Evolutionary conservation across 768 basidiomycete species (phyloP).

Genomic region (Cystofilobasidium macerans): DNA sequence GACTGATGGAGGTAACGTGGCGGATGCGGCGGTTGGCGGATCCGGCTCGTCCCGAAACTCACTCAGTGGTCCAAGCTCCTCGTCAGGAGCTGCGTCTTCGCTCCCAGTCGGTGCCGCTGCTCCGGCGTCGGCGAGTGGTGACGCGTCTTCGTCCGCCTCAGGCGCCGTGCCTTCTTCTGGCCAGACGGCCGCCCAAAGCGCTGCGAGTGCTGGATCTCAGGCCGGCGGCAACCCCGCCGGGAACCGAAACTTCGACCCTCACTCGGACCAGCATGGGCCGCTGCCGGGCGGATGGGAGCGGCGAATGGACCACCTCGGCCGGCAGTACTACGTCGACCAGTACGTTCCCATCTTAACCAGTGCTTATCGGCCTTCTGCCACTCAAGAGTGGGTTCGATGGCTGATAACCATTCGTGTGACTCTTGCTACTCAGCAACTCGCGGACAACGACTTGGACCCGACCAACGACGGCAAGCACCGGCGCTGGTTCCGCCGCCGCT

Average conservation of each 20-base stretch:
- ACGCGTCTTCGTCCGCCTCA: constrained; percentile 30
- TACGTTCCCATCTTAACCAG: too few species aligned
- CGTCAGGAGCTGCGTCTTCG: constrained; percentile 3
- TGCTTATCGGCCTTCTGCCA: too few species aligned
- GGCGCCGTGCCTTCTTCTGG: constrained; percentile 35
- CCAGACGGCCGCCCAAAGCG: constrained; percentile 28
- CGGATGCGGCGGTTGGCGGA: too few species aligned
- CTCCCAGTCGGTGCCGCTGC: background rate
- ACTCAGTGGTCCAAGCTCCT: background rate
- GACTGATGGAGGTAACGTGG: too few species aligned
- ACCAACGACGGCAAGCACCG: constrained; percentile 39
- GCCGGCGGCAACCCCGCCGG: constrained; percentile 38
- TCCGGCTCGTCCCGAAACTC: background rate
- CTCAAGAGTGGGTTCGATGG: too few species aligned
- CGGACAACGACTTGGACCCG: constrained; percentile 96
- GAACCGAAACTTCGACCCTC: constrained; percentile 80
- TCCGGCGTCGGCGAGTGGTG: constrained; percentile 33
- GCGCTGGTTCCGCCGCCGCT: constrained; percentile 48
- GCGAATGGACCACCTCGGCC: constrained; percentile 85
- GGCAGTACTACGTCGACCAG: constrained; percentile 35
- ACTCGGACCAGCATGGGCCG: constrained; percentile 84
- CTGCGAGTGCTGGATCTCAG: constrained; percentile 20
- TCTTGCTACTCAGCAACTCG: constrained; percentile 76
- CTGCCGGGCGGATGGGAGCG: constrained; percentile 92
- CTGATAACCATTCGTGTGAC: too few species aligned